Conservation (phyloP, 2,329 filamentous ascomycete genomes). For the Lachnellula subtilissima region DNA sequence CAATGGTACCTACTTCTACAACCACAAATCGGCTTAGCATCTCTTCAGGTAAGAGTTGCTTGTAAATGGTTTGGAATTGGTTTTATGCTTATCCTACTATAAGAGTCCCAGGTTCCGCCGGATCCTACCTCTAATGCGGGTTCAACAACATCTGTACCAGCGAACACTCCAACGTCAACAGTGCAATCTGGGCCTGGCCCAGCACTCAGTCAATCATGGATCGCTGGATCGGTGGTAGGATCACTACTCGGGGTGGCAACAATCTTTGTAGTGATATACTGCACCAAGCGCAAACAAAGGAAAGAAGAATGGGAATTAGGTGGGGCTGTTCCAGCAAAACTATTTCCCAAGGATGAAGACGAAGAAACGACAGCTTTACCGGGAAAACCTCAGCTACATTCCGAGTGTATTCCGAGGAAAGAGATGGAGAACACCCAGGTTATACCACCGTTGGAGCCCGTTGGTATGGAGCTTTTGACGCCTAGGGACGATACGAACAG, state of each 20-base stretch:
- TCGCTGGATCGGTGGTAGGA: slow-evolving; percentile 25
- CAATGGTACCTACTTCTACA: slow-evolving; percentile 5
- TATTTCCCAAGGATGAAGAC: slow-evolving; percentile 7
- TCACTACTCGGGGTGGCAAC: slow-evolving; percentile 24
- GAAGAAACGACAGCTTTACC: slow-evolving; percentile 2
- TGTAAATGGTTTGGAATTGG: too few relatives aligned
- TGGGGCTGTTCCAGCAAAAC: slow-evolving; percentile 1
- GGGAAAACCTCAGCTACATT: slow-evolving; percentile 20
- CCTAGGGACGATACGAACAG: slow-evolving; percentile 7
- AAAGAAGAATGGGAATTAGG: slow-evolving; percentile 10
- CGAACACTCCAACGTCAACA: neutral
- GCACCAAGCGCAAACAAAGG: slow-evolving; percentile 19
- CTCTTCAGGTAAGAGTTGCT: neutral
- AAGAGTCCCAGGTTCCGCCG: too few relatives aligned
- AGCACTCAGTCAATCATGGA: slow-evolving; percentile 18
- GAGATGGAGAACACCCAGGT: slow-evolving; percentile 22
- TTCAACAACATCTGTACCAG: neutral
- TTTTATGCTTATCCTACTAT: too few relatives aligned
- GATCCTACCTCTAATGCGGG: neutral
- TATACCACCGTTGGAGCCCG: slow-evolving; percentile 18
- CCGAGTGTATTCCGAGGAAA: slow-evolving; percentile 14
- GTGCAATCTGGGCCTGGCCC: neutral
- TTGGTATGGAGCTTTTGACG: slow-evolving; percentile 21
- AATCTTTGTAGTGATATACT: slow-evolving; percentile 25
- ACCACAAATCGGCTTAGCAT: neutral